Evolutionary conservation across 805 yeast genomes (phyloP).

Genomic region (Citeromyces matritensis): DNA sequence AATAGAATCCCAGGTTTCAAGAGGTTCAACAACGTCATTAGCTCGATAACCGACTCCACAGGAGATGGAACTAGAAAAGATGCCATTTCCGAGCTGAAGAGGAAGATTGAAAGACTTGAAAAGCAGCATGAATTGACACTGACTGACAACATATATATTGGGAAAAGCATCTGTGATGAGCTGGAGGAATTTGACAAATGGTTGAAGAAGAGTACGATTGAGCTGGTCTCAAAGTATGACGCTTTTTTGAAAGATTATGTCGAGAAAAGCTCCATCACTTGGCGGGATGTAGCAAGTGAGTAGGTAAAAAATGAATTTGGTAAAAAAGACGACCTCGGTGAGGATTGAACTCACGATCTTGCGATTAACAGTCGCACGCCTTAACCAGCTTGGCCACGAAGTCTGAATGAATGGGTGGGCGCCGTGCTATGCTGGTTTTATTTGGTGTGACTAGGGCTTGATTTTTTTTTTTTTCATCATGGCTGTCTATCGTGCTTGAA

Average conservation of each 20-base stretch:
- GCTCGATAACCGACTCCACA: slow-evolving; percentile 17
- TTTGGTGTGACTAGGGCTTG: too few relatives aligned
- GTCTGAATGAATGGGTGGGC: slow-evolving; percentile 11
- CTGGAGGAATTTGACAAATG: slow-evolving; percentile 14
- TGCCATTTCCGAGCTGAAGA: slow-evolving; percentile 12
- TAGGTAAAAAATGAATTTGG: too few relatives aligned
- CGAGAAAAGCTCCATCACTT: slow-evolving; percentile 9
- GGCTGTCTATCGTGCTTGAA: too few relatives aligned
- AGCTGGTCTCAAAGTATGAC: slow-evolving; percentile 9
- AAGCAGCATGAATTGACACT: slow-evolving; percentile 12
- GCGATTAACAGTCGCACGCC: slow-evolving; percentile 55
- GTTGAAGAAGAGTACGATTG: slow-evolving; percentile 12
- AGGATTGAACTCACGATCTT: slow-evolving; percentile 49
- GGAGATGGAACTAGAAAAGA: slow-evolving; percentile 18
- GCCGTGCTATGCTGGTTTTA: too few relatives aligned
- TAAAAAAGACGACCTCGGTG: slow-evolving; percentile 29
- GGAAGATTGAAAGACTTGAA: slow-evolving; percentile 14
- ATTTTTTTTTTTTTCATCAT: too few relatives aligned
- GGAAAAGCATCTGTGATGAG: slow-evolving; percentile 9
- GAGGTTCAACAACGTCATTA: slow-evolving; percentile 15
- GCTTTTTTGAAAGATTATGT: slow-evolving; percentile 9
- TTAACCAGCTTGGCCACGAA: slow-evolving; percentile 45
- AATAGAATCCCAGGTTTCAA: slow-evolving; percentile 19
- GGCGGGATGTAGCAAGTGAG: slow-evolving; percentile 9
- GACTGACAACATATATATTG: slow-evolving; percentile 11